phyloP scores from a whole-genome alignment of 345 rosid genomes.

The Corymbia maculata region DNA sequence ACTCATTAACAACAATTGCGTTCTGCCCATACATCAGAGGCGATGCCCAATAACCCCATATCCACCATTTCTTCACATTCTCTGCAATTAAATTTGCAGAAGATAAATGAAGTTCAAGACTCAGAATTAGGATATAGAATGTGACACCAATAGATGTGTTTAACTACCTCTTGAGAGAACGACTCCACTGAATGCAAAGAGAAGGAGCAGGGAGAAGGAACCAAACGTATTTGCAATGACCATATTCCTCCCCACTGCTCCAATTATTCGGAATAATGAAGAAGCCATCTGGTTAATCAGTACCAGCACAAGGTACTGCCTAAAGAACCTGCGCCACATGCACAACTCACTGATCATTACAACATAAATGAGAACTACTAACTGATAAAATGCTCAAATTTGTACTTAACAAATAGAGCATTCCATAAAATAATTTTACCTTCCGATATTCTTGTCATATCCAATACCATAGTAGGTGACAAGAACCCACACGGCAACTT shows the following conservation, averaged over 20 bases:
- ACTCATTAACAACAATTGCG: constrained; percentile 43
- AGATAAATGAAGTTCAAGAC: neutral
- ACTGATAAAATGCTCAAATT: neutral
- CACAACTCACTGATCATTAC: neutral
- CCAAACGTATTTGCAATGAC: constrained; percentile 37
- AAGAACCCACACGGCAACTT: constrained; percentile 37
- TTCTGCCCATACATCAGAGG: constrained; percentile 61
- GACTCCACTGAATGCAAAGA: constrained; percentile 32
- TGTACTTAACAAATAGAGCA: neutral
- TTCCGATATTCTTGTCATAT: constrained; percentile 26
- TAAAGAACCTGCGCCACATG: constrained; percentile 19
- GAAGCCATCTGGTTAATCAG: constrained; percentile 35
- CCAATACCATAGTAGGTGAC: constrained; percentile 41
- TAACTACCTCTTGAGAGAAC: constrained; percentile 10
- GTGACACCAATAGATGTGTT: neutral
- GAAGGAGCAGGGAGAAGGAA: constrained; percentile 20
- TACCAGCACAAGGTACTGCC: constrained; percentile 24
- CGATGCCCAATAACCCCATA: constrained; percentile 69
- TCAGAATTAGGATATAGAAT: neutral
- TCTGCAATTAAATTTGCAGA: constrained; percentile 6
- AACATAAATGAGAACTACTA: neutral
- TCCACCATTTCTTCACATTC: constrained; percentile 50
- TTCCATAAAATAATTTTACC: constrained; percentile 10
- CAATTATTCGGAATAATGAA: constrained; percentile 32
- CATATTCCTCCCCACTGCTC: constrained; percentile 36